Conservation (phyloP, 1,139 yeast species). For the Yamadazyma kanchanaburiensis region DNA sequence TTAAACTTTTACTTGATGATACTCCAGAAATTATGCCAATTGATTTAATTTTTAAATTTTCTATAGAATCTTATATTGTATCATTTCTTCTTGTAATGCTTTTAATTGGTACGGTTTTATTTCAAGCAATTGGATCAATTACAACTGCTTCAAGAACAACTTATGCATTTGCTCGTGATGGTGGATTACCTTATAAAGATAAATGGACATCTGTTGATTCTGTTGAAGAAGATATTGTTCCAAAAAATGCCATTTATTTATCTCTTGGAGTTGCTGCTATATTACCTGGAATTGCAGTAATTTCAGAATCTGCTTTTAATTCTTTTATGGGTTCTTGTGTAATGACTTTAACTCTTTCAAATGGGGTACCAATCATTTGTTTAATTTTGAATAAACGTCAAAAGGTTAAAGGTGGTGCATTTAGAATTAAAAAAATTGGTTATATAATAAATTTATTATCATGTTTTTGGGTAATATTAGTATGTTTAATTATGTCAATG, state of each 20-base stretch:
- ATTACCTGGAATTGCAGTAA: constrained; percentile 61
- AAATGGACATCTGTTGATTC: constrained; percentile 66
- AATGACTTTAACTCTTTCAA: constrained; percentile 69
- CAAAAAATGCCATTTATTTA: constrained; percentile 67
- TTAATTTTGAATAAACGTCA: constrained; percentile 59
- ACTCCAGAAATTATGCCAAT: constrained; percentile 66
- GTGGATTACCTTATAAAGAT: constrained; percentile 70
- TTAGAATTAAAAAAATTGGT: constrained; percentile 63
- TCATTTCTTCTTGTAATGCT: constrained; percentile 65
- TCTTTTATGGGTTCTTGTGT: constrained; percentile 90
- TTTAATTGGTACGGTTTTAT: constrained; percentile 67
- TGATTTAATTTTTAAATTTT: constrained; percentile 62
- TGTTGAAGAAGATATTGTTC: constrained; percentile 55
- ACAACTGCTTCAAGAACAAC: constrained; percentile 87
- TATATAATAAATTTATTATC: constrained; percentile 61
- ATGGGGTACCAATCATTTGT: constrained; percentile 70
- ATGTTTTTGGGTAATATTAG: constrained; percentile 57
- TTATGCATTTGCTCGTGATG: constrained; percentile 86
- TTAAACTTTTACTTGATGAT: constrained; percentile 50
- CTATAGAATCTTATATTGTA: constrained; percentile 65
- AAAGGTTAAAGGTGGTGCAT: constrained; percentile 68
- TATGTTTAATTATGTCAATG: constrained; percentile 62
- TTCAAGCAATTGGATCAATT: constrained; percentile 76
- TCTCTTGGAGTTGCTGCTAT: constrained; percentile 65
- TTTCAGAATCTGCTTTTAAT: constrained; percentile 75